Conservation (phyloP, 768 basidiomycete genomes). For the Russula compacta region DNA sequence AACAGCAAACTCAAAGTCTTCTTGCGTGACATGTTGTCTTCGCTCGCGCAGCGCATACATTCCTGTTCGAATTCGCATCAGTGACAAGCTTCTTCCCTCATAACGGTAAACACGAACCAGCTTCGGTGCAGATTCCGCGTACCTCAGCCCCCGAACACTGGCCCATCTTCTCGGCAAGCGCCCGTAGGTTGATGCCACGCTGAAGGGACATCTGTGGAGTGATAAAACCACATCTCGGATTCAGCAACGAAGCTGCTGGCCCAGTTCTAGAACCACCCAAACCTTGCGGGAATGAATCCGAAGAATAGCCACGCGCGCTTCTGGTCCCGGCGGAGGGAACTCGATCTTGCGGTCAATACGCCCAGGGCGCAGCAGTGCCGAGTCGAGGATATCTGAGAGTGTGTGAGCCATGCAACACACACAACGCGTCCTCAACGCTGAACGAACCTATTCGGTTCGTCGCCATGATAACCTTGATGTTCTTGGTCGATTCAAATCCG, state of each 20-base stretch:
- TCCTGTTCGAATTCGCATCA: constrained; percentile 34
- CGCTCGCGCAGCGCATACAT: constrained; percentile 97
- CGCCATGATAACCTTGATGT: constrained; percentile 91
- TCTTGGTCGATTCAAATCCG: constrained; percentile 65
- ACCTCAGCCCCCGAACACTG: constrained; percentile 98
- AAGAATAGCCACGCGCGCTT: constrained; percentile 93
- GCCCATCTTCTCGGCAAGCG: constrained; percentile 98
- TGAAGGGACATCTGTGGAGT: constrained; percentile 82
- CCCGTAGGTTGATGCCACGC: constrained; percentile 93
- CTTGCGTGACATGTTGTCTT: constrained; percentile 94
- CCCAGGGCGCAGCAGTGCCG: constrained; percentile 85
- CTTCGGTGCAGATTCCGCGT: constrained; percentile 93
- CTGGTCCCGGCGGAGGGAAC: constrained; percentile 95
- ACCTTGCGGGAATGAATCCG: constrained; percentile 96
- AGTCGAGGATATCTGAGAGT: constrained; percentile 78
- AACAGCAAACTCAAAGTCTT: constrained; percentile 98
- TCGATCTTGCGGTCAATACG: constrained; percentile 98
- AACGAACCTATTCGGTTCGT: constrained; percentile 85
- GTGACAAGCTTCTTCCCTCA: not conserved
- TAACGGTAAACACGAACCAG: constrained; percentile 44
- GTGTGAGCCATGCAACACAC: not conserved
- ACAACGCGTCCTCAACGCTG: not conserved
- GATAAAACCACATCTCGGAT: not conserved
- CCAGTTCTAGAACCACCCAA: constrained; percentile 2
- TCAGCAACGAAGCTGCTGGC: not conserved